These are phyloP conservation scores for Arthroderma uncinatum DNA, from an alignment of 2,329 filamentous ascomycete genomes.

Conservation along the genomic window DNA sequence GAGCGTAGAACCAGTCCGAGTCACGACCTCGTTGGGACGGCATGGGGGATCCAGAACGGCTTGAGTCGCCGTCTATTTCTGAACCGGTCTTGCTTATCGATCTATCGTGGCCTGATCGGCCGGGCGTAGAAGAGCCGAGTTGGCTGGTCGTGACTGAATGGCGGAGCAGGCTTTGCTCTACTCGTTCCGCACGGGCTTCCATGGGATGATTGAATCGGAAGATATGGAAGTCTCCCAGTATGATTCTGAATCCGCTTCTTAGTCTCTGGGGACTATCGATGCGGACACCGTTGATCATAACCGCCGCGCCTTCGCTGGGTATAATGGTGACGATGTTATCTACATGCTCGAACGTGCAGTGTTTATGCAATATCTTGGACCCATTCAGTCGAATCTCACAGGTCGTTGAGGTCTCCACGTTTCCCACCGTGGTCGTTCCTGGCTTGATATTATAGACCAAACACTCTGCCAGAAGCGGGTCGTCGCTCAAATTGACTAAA, in stretches of 20 bases:
- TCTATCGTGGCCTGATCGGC: constrained; percentile 59
- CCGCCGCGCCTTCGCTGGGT: constrained; percentile 79
- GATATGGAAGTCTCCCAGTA: constrained; percentile 95
- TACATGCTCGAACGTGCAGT: constrained; percentile 87
- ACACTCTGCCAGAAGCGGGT: constrained; percentile 87
- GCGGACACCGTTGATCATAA: constrained; percentile 94
- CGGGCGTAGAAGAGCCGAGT: constrained; percentile 51
- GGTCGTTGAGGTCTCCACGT: constrained; percentile 72
- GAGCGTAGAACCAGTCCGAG: constrained; percentile 88
- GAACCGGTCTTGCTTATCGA: constrained; percentile 68
- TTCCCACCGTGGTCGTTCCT: constrained; percentile 84
- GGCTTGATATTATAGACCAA: constrained; percentile 97
- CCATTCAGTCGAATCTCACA: constrained; percentile 91
- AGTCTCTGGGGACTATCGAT: constrained; percentile 76
- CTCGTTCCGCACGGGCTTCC: constrained; percentile 84
- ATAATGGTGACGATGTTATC: constrained; percentile 89
- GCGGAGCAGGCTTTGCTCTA: constrained; percentile 74
- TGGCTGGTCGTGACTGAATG: constrained; percentile 61
- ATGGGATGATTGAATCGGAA: constrained; percentile 93
- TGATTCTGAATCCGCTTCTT: constrained; percentile 86
- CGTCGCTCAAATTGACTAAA: constrained; percentile 92
- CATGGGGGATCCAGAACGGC: constrained; percentile 68
- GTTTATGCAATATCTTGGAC: constrained; percentile 79
- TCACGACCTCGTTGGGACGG: constrained; percentile 58
- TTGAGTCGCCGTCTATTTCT: constrained; percentile 58